Evolutionary conservation across 345 rosid genomes (phyloP).

Genomic region (Moringa oleifera): DNA sequence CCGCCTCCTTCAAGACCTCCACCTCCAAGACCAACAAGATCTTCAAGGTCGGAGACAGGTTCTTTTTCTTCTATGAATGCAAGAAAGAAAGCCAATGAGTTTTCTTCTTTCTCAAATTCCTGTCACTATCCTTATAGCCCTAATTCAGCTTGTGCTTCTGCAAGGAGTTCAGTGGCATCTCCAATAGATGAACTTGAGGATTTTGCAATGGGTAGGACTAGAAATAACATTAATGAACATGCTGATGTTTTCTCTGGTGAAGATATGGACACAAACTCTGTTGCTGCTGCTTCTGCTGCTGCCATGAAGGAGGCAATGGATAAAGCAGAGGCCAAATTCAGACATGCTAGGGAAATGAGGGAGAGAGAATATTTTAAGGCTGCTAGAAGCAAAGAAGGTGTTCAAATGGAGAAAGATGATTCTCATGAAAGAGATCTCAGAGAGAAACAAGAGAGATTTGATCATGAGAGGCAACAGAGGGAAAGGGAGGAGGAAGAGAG

Average conservation of each 20-base stretch:
- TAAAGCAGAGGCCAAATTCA: constrained; percentile 92
- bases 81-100: constrained; percentile 47
- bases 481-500: constrained; percentile 55
- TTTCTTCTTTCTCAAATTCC: constrained; percentile 44
- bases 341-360: constrained; percentile 75
- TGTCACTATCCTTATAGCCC: constrained; percentile 39
- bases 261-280: constrained; percentile 49
- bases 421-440: constrained; percentile 50
- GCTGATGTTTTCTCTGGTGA: constrained; percentile 43
- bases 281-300: constrained; percentile 91
- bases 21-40: constrained; percentile 80
- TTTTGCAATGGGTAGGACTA: constrained; percentile 51
- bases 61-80: constrained; percentile 35
- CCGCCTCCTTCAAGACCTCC: constrained; percentile 99
- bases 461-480: constrained; percentile 47
- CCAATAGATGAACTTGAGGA: constrained; percentile 78
- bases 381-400: constrained; percentile 60
- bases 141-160: constrained; percentile 31
- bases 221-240: constrained; percentile 36
- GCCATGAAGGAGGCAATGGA: constrained; percentile 99
- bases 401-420: constrained; percentile 51
- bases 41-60: constrained; percentile 30
- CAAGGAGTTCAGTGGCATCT: constrained; percentile 40
- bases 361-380: constrained; percentile 72
- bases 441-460: constrained; percentile 53